phyloP scores from a whole-genome alignment of 169 alveolate species.

The Plasmodium adleri region DNA sequence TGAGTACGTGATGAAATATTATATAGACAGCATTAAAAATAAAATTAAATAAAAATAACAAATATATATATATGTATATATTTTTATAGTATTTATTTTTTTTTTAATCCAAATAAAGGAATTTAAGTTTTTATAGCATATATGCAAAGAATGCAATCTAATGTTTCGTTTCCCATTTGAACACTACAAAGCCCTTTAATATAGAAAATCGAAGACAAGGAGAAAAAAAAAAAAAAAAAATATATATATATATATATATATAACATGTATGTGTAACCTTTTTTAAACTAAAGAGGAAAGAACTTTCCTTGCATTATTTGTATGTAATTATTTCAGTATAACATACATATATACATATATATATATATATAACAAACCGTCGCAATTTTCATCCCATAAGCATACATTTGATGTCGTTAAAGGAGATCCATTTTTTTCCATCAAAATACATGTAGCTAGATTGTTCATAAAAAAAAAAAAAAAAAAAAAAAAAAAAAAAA shows the following conservation, averaged over 20 bases:
- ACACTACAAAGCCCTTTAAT: constrained; percentile 82
- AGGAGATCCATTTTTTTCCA: constrained; percentile 88
- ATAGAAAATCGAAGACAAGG: background rate
- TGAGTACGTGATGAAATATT: too few species aligned
- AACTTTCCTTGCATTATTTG: too few species aligned
- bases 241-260: background rate
- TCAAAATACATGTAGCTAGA: constrained; percentile 85
- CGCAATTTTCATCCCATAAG: constrained; percentile 88
- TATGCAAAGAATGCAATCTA: constrained; percentile 86
- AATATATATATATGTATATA: too few species aligned
- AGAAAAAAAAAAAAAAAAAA: constrained; percentile 4
- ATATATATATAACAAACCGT: constrained; percentile 70
- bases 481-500: constrained; percentile 25
- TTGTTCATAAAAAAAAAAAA: constrained; percentile 31
- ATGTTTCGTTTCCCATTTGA: constrained; percentile 84
- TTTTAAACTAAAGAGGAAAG: background rate
- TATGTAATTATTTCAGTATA: too few species aligned
- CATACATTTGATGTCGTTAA: constrained; percentile 87
- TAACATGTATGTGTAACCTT: background rate
- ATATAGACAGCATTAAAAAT: too few species aligned
- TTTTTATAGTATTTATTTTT: too few species aligned
- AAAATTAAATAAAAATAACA: too few species aligned
- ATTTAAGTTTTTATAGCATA: constrained; percentile 83
- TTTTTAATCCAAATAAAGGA: background rate
- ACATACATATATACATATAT: too few species aligned